phyloP scores from a whole-genome alignment of 768 basidiomycete genomes.

The Asterophora lycoperdoides region DNA sequence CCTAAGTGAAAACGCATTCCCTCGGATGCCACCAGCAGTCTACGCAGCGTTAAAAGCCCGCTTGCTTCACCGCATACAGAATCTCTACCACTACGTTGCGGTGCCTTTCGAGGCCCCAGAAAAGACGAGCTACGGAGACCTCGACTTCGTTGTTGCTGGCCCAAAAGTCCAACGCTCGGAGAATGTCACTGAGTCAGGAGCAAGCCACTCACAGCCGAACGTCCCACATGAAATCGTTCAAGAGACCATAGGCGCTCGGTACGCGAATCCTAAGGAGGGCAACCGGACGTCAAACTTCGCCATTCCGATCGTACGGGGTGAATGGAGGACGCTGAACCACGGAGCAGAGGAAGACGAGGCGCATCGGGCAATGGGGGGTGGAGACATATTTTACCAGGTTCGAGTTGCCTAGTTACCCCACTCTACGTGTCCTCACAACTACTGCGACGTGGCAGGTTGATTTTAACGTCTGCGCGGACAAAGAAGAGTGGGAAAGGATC shows the following conservation, averaged over 20 bases:
- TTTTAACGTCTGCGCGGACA: constrained; percentile 53
- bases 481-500: constrained; percentile 45
- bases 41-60: constrained; percentile 51
- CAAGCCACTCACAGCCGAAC: constrained; percentile 12
- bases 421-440: background rate
- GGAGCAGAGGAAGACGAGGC: constrained; percentile 25
- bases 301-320: constrained; percentile 36
- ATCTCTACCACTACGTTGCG: too few relatives aligned
- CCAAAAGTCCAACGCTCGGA: constrained; percentile 26
- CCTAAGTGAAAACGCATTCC: too few relatives aligned
- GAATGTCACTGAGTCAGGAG: too few relatives aligned
- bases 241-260: constrained; percentile 41
- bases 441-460: constrained; percentile 45
- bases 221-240: constrained; percentile 35
- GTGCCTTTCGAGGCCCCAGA: constrained; percentile 58
- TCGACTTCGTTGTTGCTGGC: constrained; percentile 61
- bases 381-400: constrained; percentile 42
- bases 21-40: constrained; percentile 49
- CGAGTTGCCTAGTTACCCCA: too few relatives aligned
- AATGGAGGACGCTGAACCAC: constrained; percentile 33
- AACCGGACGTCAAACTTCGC: constrained; percentile 65
- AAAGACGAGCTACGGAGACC: constrained; percentile 63
- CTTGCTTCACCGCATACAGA: constrained; percentile 31
- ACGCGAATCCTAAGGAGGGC: constrained; percentile 44
- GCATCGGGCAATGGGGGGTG: constrained; percentile 20